These are phyloP conservation scores for Raddia guianensis DNA, from an alignment of 176 grass and related monocot genomes.

Conservation along the genomic window DNA sequence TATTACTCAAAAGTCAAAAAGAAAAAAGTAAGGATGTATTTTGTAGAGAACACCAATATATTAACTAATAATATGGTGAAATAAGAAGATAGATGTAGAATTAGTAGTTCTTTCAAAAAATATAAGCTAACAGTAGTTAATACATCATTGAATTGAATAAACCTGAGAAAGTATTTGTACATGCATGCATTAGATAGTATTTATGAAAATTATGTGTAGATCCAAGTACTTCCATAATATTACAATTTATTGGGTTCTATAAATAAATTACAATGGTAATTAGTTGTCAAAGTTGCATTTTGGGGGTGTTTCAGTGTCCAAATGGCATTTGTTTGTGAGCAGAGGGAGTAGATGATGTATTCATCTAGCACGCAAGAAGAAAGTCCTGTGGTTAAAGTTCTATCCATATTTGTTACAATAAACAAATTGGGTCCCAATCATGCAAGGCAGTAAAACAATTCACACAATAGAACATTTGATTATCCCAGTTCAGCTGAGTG, in stretches of 20 bases:
- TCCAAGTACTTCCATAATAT: no score
- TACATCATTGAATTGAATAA: conserved; percentile 22
- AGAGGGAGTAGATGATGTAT: neutral
- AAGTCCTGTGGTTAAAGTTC: conserved; percentile 2
- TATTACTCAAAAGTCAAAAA: neutral
- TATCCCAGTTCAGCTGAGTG: neutral
- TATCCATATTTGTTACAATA: neutral
- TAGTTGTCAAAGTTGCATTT: no score
- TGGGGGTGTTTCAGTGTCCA: no score
- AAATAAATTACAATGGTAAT: no score
- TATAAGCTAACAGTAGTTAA: conserved; percentile 4
- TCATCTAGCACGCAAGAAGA: conserved; percentile 4
- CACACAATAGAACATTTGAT: conserved; percentile 31
- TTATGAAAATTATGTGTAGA: no score
- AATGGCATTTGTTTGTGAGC: no score
- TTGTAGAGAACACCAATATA: conserved; percentile 16
- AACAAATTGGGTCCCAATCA: neutral
- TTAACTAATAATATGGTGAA: neutral
- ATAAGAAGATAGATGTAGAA: conserved; percentile 1
- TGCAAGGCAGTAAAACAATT: conserved; percentile 7
- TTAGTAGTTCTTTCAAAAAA: conserved; percentile 17
- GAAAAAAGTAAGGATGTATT: neutral
- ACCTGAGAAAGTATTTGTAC: conserved; percentile 2
- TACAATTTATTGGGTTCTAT: no score
- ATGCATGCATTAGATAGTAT: neutral